Conservation (phyloP, 75 land plant species). For the Picea sitchensis region DNA sequence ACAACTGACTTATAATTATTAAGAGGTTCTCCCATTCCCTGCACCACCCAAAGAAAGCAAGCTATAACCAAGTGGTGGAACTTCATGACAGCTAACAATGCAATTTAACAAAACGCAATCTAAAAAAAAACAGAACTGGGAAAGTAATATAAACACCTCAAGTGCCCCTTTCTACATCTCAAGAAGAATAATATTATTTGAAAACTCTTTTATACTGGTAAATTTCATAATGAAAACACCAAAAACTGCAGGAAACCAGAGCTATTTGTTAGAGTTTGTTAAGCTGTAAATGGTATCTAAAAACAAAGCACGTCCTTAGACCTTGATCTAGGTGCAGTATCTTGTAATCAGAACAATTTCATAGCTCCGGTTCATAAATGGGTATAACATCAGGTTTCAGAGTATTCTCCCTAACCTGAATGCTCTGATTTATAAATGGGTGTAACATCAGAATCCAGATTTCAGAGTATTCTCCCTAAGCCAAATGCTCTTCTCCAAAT, state of each 20-base stretch:
- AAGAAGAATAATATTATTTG: not conserved
- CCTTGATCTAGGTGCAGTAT: not conserved
- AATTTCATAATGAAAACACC: not conserved
- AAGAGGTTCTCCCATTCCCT: conserved; percentile 99
- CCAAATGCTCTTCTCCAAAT: not conserved
- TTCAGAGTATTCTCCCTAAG: not conserved
- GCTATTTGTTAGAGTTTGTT: not conserved
- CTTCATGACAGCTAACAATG: not conserved
- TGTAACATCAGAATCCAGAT: not conserved
- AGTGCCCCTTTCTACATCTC: not conserved
- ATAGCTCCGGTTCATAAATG: not conserved
- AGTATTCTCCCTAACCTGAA: not conserved
- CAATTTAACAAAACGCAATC: not conserved
- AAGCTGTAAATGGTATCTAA: not conserved
- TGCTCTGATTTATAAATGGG: not conserved
- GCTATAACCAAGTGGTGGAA: not conserved
- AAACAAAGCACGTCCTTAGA: not conserved
- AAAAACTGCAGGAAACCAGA: not conserved
- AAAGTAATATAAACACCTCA: not conserved
- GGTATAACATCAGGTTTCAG: not conserved
- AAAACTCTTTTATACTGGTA: not conserved
- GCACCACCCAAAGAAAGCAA: conserved; percentile 1
- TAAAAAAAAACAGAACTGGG: not conserved
- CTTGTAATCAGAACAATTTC: not conserved
- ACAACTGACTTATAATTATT: conserved; percentile 89